Percentiles rank a stretch among this genome's conserved stretches.
phyloP scores from a whole-genome alignment of 352 stramenopile genomes.

The Globisporangium paddicum region DNA sequence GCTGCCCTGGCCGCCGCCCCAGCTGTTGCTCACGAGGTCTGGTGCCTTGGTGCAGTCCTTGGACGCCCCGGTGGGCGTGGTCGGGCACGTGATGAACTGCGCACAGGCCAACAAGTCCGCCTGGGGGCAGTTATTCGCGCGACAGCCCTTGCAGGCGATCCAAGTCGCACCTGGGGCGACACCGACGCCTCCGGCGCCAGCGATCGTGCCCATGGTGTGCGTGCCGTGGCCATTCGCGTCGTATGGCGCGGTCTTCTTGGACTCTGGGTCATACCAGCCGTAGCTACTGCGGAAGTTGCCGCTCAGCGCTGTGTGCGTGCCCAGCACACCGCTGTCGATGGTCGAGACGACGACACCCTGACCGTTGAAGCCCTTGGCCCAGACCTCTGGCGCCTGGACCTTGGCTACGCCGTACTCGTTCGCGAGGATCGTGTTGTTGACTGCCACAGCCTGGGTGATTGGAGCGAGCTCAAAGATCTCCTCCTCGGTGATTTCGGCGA shows the following conservation, averaged over 20 bases:
- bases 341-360: conserved; percentile 1
- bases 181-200: no score
- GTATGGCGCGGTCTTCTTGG: conserved; percentile 20
- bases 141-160: no score
- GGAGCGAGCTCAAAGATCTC: conserved; percentile 2
- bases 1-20: conserved; percentile 13
- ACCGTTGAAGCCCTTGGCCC: conserved; percentile 13
- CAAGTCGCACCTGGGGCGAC: no score
- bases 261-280: conserved; percentile 5
- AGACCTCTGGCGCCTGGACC: conserved; percentile 14
- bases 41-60: conserved; percentile 29
- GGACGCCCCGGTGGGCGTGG: conserved; percentile 11
- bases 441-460: not conserved
- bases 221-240: conserved; percentile 46
- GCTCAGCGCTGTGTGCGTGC: not conserved
- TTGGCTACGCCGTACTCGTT: conserved; percentile 14
- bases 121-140: conserved; percentile 21
- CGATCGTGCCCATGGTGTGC: no score
- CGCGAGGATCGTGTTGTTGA: conserved; percentile 4
- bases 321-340: conserved; percentile 4
- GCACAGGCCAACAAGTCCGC: conserved; percentile 18
- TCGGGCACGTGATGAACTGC: conserved; percentile 30
- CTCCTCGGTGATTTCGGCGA: conserved; percentile 16
- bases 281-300: conserved; percentile 1
- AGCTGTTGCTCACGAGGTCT: no score